Evolutionary conservation across 768 basidiomycete species (phyloP).

Genomic region (Sutorius australiensis): DNA sequence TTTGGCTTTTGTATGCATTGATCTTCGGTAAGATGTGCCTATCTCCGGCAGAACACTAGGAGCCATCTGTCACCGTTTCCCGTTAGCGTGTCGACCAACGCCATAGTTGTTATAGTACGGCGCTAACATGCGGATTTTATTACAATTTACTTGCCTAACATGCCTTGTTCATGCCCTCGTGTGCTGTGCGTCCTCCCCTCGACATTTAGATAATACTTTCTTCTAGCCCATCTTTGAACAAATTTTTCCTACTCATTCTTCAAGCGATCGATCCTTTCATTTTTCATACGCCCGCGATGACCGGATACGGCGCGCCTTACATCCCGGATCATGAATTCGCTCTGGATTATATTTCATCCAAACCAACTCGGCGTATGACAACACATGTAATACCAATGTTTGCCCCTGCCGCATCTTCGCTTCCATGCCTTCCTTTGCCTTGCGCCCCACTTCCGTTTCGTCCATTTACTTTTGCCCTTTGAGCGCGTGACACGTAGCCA

Average conservation of each 20-base stretch:
- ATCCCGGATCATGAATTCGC: slow-evolving; percentile 29
- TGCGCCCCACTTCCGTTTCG: slow-evolving; percentile 24
- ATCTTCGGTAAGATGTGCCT: slow-evolving; percentile 27
- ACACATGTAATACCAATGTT: slow-evolving; percentile 16
- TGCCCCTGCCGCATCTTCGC: slow-evolving; percentile 18
- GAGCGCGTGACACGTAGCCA: slow-evolving; percentile 26
- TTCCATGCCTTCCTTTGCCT: slow-evolving; percentile 23
- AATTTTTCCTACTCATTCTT: slow-evolving; percentile 20
- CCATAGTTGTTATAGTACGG: slow-evolving; percentile 14
- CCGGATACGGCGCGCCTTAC: slow-evolving; percentile 24
- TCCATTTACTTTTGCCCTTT: slow-evolving; percentile 20
- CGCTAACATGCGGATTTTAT: slow-evolving; percentile 15
- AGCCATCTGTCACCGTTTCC: slow-evolving; percentile 12
- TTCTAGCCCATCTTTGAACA: slow-evolving; percentile 9
- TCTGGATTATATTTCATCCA: slow-evolving; percentile 9
- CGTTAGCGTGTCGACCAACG: slow-evolving; percentile 8
- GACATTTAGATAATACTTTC: neutral
- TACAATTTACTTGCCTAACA: slow-evolving; percentile 3
- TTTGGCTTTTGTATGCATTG: slow-evolving; percentile 33
- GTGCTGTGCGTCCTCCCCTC: slow-evolving; percentile 4
- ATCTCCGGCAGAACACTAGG: slow-evolving; percentile 27
- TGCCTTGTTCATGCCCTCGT: slow-evolving; percentile 11
- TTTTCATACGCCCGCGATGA: slow-evolving; percentile 31
- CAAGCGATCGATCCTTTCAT: slow-evolving; percentile 26
- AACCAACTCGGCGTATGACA: slow-evolving; percentile 5